Evolutionary conservation across 1,139 yeast species (phyloP), one percentile per base, ranked within the genome.

Genomic region (Blastobotrys buckinghamii): DNA sequence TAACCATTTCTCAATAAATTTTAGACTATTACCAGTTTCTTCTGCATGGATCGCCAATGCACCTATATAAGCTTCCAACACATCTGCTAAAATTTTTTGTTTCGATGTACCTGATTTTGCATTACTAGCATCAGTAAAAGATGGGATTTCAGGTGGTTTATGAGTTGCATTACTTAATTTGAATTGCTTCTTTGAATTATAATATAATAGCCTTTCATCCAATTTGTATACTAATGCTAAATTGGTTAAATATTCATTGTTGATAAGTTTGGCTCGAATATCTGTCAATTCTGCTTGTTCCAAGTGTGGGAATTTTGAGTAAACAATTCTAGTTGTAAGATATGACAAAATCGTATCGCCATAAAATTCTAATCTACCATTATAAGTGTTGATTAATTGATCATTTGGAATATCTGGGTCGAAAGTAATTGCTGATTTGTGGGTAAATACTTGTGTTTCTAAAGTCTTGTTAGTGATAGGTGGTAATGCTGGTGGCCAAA

Each of bases 31-130:
- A n/a, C n/a, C n/a, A 97, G 47, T 92, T 80, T 45, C 84, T 70
- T 1, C 89, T 80, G 19, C 32, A 15, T 16, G 92, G 70, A 53
- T 82, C 82, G 16, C 81, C 77, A 90, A 67, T 0, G 94, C 97
- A 6, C 96, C 97, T 35, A 90, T 75, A 59, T 89, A 90, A 0
- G 97, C 96, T 66, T 90, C 96, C 64, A 90, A 86, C 0, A 84
- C 76, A 68, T 86, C 95, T 0, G 95, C 90, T 58, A 74, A 72
- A 4, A 81, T 71, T 60, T 84, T 85, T 53, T 63, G 57, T 53
- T 63, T 57, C 32, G 52, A 54, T 22, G 53, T 55, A 8, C 60
- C 61, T 33, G 48, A 54, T 5, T 48, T 45, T 13, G 53, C 51
- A n/a, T 52, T 46, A 45, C 63, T 58, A 16, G 61, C 63, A 13